Percentiles rank a stretch among this genome's conserved stretches.
phyloP scores from a whole-genome alignment of 1,139 yeast species.

The Meyerozyma smithsonii region DNA sequence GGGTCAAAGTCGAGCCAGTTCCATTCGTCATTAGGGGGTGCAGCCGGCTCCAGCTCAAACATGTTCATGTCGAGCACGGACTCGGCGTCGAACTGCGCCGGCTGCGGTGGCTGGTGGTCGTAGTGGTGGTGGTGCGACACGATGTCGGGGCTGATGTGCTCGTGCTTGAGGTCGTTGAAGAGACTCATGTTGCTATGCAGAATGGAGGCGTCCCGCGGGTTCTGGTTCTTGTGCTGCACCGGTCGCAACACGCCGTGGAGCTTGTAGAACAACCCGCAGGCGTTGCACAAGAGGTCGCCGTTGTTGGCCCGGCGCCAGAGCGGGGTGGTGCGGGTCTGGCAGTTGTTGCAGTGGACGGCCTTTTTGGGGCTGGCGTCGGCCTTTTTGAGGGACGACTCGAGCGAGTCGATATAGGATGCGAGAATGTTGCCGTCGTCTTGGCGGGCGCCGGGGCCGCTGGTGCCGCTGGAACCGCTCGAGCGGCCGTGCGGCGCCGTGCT shows the following conservation, averaged over 20 bases:
- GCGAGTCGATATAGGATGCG: constrained; percentile 36
- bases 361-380: constrained; percentile 22
- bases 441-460: neutral
- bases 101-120: neutral
- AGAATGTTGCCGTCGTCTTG: constrained; percentile 23
- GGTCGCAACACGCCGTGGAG: constrained; percentile 45
- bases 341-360: constrained; percentile 38
- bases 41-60: neutral
- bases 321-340: constrained; percentile 44
- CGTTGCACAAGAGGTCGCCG: constrained; percentile 44
- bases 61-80: neutral
- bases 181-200: constrained; percentile 21
- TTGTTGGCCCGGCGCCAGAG: constrained; percentile 43
- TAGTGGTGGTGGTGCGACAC: constrained; percentile 9
- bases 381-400: constrained; percentile 32
- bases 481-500: constrained; percentile 8
- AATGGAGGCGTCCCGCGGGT: constrained; percentile 16
- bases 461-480: constrained; percentile 5
- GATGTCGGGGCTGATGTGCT: constrained; percentile 8
- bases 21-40: neutral
- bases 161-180: constrained; percentile 17
- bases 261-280: constrained; percentile 45
- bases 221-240: constrained; percentile 16
- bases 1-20: constrained; percentile 2
- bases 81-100: neutral